Base-by-base conservation (phyloP, 2,329 filamentous ascomycete genomes). In the Fusarium incarnatum region DNA sequence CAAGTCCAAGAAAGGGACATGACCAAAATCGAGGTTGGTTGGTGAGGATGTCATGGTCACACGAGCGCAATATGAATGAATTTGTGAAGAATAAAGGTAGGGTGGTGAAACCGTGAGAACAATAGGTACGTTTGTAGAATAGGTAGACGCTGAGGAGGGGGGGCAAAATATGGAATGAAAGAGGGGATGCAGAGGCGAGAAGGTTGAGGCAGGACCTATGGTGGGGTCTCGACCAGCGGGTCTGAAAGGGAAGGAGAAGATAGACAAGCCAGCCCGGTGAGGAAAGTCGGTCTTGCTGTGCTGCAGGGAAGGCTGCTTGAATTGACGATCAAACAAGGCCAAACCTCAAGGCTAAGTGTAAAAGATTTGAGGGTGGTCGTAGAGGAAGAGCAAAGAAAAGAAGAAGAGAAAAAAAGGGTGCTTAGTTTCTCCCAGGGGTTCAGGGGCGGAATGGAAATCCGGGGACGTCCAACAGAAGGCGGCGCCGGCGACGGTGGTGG, bases 1-100 rank as follows among this genome's bases (percentile, higher is more conserved):
- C 67, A 95, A 86, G 57, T 93, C 88, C 62, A 98, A 92, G 82
- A 87, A 86, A 73, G 83, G 87, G 61, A 90, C 83, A 68, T 84
- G 80, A 74, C 80, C 80, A 64, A 83, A 76, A 59, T 78, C 75
- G 72, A 74, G 75, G 64, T 75, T 77, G 61, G 71, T 56, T 55
- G 72, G 67, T 42, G 79, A 79, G 42, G 80, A 74, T 56, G 79
- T 76, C 80, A 81, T 81, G 71, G 55, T 74, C 68, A 69, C 60
- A 22, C 32, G 55, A 57, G 67, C 41, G 56, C 48, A 62, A 60
- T 60, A 47, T 55, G 45, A n/a, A 37, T 37, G 34, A 37, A 57
- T 54, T 60, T 60, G 64, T 47, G 50, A 55, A 57, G 46, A 46
- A 63, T 52, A 55, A 57, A 45, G 34, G 61, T 52, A 58, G 56